Evolutionary conservation across 371 early-diverging fungal species (phyloP).

Genomic region (Mycotypha africana): DNA sequence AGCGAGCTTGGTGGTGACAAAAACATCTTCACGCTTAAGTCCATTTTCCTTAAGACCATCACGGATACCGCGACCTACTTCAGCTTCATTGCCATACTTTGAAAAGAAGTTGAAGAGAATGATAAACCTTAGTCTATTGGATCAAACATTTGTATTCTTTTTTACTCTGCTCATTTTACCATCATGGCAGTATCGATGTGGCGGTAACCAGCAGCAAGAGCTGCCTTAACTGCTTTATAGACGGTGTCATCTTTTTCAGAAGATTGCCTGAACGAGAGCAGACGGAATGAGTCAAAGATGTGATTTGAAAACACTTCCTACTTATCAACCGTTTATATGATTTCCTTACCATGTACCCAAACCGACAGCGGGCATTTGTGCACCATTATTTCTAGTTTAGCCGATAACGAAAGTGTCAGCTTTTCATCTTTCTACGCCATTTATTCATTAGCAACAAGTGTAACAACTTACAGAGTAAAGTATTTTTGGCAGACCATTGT

Average conservation of each 20-base stretch:
- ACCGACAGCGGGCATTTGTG: slow-evolving; percentile 39
- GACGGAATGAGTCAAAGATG: too few species aligned
- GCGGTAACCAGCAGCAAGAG: slow-evolving; percentile 40
- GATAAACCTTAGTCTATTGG: too few species aligned
- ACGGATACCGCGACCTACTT: slow-evolving; percentile 60
- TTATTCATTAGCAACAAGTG: not conserved
- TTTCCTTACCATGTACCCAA: slow-evolving; percentile 53
- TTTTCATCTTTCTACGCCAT: too few species aligned
- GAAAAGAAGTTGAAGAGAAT: not conserved
- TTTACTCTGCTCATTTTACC: slow-evolving; percentile 21
- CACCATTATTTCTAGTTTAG: slow-evolving; percentile 40
- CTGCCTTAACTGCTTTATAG: slow-evolving; percentile 33
- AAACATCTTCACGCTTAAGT: slow-evolving; percentile 65
- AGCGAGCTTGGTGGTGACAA: slow-evolving; percentile 89
- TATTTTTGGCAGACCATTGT: slow-evolving; percentile 21
- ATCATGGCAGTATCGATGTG: slow-evolving; percentile 58
- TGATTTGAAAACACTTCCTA: too few species aligned
- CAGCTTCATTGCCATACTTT: slow-evolving; percentile 64
- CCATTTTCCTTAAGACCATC: slow-evolving; percentile 44
- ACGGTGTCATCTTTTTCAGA: slow-evolving; percentile 32
- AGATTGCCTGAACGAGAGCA: slow-evolving; percentile 15
- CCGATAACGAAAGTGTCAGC: not conserved
- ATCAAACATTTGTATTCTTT: too few species aligned
- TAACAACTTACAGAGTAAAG: slow-evolving; percentile 10
- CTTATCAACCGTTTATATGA: too few species aligned